A percentile compares a stretch with the other conserved stretches of the same genome.
Conservation (phyloP, 164 flowering plant species). For the Cinnamomum chago region DNA sequence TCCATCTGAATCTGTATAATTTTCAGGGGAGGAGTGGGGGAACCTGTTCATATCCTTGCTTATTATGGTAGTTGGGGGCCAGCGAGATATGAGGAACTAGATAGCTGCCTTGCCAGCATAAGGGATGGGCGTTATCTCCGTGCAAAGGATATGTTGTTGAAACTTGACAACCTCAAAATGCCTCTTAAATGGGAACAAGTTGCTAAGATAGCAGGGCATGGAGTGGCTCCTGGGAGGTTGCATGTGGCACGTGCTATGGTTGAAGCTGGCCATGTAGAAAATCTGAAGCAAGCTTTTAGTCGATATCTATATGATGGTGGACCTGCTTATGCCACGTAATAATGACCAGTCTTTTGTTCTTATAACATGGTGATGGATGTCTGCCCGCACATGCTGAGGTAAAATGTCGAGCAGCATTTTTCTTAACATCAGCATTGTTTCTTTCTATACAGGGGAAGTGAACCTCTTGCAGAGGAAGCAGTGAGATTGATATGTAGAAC, state of each 20-base stretch:
- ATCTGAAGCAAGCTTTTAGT: conserved; percentile 82
- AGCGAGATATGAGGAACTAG: conserved; percentile 46
- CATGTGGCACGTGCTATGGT: conserved; percentile 96
- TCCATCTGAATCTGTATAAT: conserved; percentile 1
- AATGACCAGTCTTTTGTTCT: neutral
- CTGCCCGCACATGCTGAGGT: conserved; percentile 12
- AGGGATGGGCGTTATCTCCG: conserved; percentile 81
- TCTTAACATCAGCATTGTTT: conserved; percentile 17
- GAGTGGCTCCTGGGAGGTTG: conserved; percentile 91
- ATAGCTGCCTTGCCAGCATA: conserved; percentile 57
- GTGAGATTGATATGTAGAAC: conserved; percentile 63
- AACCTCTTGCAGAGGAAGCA: conserved; percentile 75
- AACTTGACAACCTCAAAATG: conserved; percentile 67
- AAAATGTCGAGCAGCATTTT: conserved; percentile 15
- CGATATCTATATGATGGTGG: conserved; percentile 91
- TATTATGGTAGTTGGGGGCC: conserved; percentile 93
- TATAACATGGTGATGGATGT: neutral
- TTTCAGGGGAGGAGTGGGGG: conserved; percentile 52
- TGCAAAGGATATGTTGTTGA: conserved; percentile 67
- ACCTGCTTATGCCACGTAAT: conserved; percentile 92
- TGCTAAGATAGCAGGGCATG: conserved; percentile 76
- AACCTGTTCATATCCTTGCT: conserved; percentile 91
- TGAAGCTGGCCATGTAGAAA: conserved; percentile 89
- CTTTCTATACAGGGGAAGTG: conserved; percentile 63
- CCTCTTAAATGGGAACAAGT: conserved; percentile 78